Conservation (phyloP, 306 rosid species). For the Quercus variabilis region DNA sequence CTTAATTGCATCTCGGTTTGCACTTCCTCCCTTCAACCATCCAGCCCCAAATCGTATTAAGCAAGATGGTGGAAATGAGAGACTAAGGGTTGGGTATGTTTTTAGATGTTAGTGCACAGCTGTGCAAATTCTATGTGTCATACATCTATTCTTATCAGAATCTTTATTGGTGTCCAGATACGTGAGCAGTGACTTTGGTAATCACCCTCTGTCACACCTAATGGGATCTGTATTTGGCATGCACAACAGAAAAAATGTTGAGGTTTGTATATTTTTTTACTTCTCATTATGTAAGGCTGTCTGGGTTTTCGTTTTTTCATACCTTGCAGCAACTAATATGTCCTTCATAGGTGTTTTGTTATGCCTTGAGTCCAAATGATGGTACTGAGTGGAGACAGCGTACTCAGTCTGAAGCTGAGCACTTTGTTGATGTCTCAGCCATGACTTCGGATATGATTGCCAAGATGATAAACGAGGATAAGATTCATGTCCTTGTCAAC, state of each 20-base stretch:
- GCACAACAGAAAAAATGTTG: constrained; percentile 79
- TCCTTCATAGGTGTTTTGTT: constrained; percentile 68
- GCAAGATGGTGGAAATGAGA: constrained; percentile 56
- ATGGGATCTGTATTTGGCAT: constrained; percentile 98
- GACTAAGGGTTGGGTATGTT: constrained; percentile 87
- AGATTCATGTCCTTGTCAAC: constrained; percentile 84
- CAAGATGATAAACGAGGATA: constrained; percentile 76
- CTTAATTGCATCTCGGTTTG: constrained; percentile 82
- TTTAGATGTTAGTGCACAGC: neutral
- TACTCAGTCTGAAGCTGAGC: constrained; percentile 86
- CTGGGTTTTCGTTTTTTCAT: too few relatives aligned
- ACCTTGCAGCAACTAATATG: too few relatives aligned
- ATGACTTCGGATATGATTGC: constrained; percentile 89
- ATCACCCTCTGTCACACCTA: constrained; percentile 78
- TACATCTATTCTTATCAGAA: neutral
- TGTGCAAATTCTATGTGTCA: too few relatives aligned
- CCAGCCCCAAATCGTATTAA: constrained; percentile 62
- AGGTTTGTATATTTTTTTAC: constrained; percentile 42
- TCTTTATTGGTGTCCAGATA: constrained; percentile 31
- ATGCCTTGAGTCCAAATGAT: constrained; percentile 93
- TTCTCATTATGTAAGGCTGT: neutral
- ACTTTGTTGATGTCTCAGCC: constrained; percentile 85
- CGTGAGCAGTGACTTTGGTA: constrained; percentile 66
- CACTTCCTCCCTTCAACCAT: constrained; percentile 73
- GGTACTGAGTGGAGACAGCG: constrained; percentile 95